Percentiles rank a stretch among this genome's conserved stretches.
Conservation (phyloP, 805 yeast genomes). For the Torulaspora indica region DNA sequence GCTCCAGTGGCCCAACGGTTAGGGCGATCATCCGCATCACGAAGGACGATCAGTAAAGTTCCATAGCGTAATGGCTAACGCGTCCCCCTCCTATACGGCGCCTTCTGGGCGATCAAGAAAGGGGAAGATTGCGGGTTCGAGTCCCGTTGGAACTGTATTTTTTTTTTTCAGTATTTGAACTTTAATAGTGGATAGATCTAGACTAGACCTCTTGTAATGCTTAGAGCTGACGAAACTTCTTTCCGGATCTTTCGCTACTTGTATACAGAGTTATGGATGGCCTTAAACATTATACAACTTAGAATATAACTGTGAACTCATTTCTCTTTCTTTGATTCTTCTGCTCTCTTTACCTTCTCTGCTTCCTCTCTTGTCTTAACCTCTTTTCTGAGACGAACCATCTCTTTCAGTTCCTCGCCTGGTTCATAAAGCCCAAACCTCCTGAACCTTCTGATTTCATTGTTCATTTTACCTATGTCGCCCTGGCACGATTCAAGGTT, state of each 20-base stretch:
- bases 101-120: slow-evolving; percentile 15
- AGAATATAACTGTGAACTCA: no score
- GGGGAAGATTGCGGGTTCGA: slow-evolving; percentile 67
- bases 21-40: neutral
- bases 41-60: slow-evolving; percentile 17
- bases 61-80: slow-evolving; percentile 62
- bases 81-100: slow-evolving; percentile 56
- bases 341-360: slow-evolving; percentile 17
- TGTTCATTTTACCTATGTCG: slow-evolving; percentile 38
- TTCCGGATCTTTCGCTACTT: no score
- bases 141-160: slow-evolving; percentile 53
- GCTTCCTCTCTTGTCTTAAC: slow-evolving; percentile 13
- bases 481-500: slow-evolving; percentile 35
- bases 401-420: slow-evolving; percentile 33
- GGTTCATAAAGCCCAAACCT: slow-evolving; percentile 57
- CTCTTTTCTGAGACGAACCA: slow-evolving; percentile 30
- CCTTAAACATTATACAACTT: no score
- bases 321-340: slow-evolving; percentile 12
- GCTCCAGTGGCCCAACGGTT: slow-evolving; percentile 8
- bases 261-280: neutral
- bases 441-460: slow-evolving; percentile 57
- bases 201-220: neutral
- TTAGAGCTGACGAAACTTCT: neutral
- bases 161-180: neutral
- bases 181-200: no score